phyloP scores from a whole-genome alignment of 2,329 filamentous ascomycete genomes.

The Neurospora crassa region DNA sequence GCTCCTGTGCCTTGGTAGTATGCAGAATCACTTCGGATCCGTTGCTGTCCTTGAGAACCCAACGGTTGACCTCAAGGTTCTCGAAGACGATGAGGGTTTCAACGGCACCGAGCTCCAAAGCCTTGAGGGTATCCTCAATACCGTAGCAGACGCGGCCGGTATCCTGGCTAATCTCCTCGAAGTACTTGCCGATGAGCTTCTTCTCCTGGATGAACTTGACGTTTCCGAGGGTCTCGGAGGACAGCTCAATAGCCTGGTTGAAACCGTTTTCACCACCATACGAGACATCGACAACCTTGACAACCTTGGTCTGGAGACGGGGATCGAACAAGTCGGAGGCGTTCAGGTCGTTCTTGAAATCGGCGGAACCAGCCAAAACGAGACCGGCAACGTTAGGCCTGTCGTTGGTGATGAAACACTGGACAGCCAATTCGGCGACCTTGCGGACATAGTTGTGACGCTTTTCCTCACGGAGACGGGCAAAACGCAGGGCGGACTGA shows the following conservation, averaged over 20 bases:
- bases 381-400: slow-evolving; percentile 96
- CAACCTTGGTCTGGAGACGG: slow-evolving; percentile 87
- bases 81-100: slow-evolving; percentile 95
- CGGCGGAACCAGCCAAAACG: slow-evolving; percentile 91
- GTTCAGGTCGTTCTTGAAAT: slow-evolving; percentile 99
- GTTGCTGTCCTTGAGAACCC: slow-evolving; percentile 71
- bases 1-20: slow-evolving; percentile 79
- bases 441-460: slow-evolving; percentile 99
- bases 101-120: slow-evolving; percentile 86
- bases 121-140: slow-evolving; percentile 95
- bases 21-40: slow-evolving; percentile 69
- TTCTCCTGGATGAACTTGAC: slow-evolving; percentile 99
- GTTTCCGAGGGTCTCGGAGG: slow-evolving; percentile 90
- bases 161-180: slow-evolving; percentile 97
- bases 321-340: slow-evolving; percentile 95
- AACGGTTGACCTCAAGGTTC: slow-evolving; percentile 91
- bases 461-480: slow-evolving; percentile 98
- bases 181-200: slow-evolving; percentile 98
- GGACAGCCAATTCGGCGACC: slow-evolving; percentile 92
- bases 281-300: slow-evolving; percentile 98
- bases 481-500: slow-evolving; percentile 98
- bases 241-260: slow-evolving; percentile 97
- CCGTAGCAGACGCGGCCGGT: slow-evolving; percentile 96
- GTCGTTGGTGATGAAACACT: slow-evolving; percentile 97
- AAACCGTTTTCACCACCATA: slow-evolving; percentile 99